Base-by-base conservation (phyloP, 2,329 filamentous ascomycete genomes). In the Clonostachys solani region DNA sequence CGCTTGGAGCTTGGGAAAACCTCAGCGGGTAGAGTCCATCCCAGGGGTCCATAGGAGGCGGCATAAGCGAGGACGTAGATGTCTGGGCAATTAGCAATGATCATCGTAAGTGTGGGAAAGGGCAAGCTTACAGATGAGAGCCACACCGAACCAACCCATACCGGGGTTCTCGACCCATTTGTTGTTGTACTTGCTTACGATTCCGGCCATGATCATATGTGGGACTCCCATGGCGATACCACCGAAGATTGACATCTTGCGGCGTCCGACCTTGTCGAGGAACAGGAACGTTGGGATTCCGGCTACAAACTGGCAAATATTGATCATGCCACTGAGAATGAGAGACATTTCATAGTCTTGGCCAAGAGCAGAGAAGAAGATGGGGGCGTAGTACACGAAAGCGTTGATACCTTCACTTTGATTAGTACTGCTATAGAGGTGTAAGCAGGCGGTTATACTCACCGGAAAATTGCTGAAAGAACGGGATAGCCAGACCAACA, bases 1-100 rank as follows among this genome's bases (percentile, higher is more conserved):
- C 83, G 70, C 2, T 84, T 66, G 4, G 75, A 78, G 1, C 73
- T 74, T 0, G 83, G 78, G 58, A 85, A 87, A 10, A 86, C 78
- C 55, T 87, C 83, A 7, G 71, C 58, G 0, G 74, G 60, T 53
- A 75, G 60, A 4, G 65, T 69, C 73, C 69, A 77, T 2, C 66
- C 69, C 0, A 78, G 68, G 3, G 75, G 74, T 0, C 75, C 77
- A 75, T 78, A 86, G 1, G 73, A 74, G 1, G 72, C 74, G 3
- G 80, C 81, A 50, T 84, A 87, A 3, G 68, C 63, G 38, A 81
- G 58, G 71, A 84, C 83, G 57, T 81, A 83, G 10, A 38, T 38
- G 12, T 38, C 36, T 38, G 17, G 7, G 12, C 17, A n/a, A 17
- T 17, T n/a, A 38, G 17, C 36, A 9, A 15, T 38, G 15, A 38